Conservation (phyloP, 768 basidiomycete genomes). For the Serpula lacrymans region DNA sequence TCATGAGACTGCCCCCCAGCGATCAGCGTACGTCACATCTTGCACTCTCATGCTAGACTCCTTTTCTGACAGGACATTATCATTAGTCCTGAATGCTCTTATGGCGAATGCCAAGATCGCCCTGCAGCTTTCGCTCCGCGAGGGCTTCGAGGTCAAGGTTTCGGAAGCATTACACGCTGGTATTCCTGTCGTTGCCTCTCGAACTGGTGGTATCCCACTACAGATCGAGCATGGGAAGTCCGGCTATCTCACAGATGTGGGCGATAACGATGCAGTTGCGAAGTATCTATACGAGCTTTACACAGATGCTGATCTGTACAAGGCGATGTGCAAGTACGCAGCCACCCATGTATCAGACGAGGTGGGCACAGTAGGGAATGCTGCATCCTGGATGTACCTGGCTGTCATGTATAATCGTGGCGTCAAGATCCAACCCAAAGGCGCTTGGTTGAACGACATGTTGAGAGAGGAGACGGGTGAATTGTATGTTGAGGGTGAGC, state of each 20-base stretch:
- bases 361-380: slow-evolving; percentile 81
- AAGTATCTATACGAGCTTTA: slow-evolving; percentile 72
- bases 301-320: slow-evolving; percentile 68
- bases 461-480: slow-evolving; percentile 74
- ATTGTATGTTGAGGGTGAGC: slow-evolving; percentile 62
- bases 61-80: slow-evolving; percentile 29
- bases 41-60: slow-evolving; percentile 3
- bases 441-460: slow-evolving; percentile 84
- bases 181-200: slow-evolving; percentile 79
- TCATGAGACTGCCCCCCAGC: slow-evolving; percentile 79
- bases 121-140: slow-evolving; percentile 87
- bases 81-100: slow-evolving; percentile 86
- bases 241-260: slow-evolving; percentile 77
- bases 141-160: slow-evolving; percentile 97
- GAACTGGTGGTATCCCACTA: slow-evolving; percentile 91
- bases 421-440: slow-evolving; percentile 73
- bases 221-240: slow-evolving; percentile 87
- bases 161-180: slow-evolving; percentile 92
- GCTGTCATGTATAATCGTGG: slow-evolving; percentile 81
- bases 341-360: slow-evolving; percentile 79
- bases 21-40: slow-evolving; percentile 62
- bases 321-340: slow-evolving; percentile 62
- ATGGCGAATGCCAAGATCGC: slow-evolving; percentile 89
- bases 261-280: slow-evolving; percentile 75
- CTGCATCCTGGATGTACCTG: slow-evolving; percentile 61